Conservation (phyloP, 495 filamentous ascomycete genomes). For the Penicillium egyptiacum region DNA sequence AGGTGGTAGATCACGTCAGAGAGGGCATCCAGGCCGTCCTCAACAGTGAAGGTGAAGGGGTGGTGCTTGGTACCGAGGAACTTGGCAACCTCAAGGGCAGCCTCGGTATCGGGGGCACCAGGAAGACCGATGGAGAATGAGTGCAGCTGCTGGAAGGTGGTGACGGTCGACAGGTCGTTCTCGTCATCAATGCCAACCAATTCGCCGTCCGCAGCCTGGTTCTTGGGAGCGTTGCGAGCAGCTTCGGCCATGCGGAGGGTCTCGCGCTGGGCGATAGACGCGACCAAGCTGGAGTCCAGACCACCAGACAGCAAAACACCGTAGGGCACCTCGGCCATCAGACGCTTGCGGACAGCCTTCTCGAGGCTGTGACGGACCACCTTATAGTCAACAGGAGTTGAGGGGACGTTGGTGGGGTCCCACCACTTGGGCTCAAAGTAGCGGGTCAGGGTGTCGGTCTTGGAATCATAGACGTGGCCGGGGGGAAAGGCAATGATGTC, state of each 20-base stretch:
- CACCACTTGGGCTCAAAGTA: constrained; percentile 95
- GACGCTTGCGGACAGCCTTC: constrained; percentile 87
- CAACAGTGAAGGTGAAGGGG: constrained; percentile 94
- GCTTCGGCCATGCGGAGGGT: constrained; percentile 70
- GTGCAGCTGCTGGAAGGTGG: constrained; percentile 89
- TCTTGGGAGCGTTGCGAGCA: constrained; percentile 38
- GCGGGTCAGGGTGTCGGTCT: constrained; percentile 72
- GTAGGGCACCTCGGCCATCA: constrained; percentile 99
- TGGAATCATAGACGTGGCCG: constrained; percentile 92
- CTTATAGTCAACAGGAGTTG: constrained; percentile 78
- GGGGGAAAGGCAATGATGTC: constrained; percentile 92
- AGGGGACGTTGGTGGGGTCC: constrained; percentile 75
- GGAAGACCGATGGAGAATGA: constrained; percentile 97
- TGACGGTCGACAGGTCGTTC: constrained; percentile 85
- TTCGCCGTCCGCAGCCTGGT: constrained; percentile 52
- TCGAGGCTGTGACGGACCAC: constrained; percentile 77
- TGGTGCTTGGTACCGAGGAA: constrained; percentile 98
- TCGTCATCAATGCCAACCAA: constrained; percentile 93
- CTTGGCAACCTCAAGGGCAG: constrained; percentile 84
- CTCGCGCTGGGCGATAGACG: constrained; percentile 92
- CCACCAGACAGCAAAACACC: constrained; percentile 94
- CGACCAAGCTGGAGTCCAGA: constrained; percentile 92
- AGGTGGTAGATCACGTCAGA: constrained; percentile 97
- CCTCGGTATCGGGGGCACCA: constrained; percentile 83
- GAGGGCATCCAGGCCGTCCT: constrained; percentile 93